Evolutionary conservation across 2,329 filamentous ascomycete species (phyloP).

Genomic region (Colletotrichum eremochloae): DNA sequence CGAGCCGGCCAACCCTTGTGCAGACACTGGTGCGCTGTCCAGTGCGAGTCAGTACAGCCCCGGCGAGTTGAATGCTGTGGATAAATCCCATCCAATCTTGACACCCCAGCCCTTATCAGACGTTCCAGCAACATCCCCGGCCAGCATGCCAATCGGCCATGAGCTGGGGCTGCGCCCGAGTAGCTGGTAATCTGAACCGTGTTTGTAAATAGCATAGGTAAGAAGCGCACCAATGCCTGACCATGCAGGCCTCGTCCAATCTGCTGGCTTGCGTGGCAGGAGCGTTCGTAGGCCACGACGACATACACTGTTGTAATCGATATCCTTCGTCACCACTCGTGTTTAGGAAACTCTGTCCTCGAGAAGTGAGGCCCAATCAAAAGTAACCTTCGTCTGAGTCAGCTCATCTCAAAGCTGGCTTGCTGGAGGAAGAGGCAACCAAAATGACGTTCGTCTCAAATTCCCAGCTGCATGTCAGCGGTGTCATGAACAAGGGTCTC

Average conservation of each 20-base stretch:
- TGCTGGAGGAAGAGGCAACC: not conserved
- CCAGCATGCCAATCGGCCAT: conserved; percentile 1
- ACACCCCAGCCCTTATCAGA: not conserved
- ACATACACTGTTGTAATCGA: not conserved
- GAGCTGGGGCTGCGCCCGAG: not conserved
- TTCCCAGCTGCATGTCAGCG: not conserved
- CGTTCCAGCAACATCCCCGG: not conserved
- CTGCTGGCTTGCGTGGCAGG: no score
- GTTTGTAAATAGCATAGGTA: no score
- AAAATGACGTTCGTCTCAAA: conserved; percentile 9
- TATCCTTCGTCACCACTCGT: not conserved
- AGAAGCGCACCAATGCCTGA: no score
- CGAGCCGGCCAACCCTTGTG: conserved; percentile 11
- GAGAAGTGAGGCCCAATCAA: not conserved
- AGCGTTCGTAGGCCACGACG: not conserved
- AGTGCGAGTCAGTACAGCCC: conserved; percentile 24
- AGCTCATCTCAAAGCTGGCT: not conserved
- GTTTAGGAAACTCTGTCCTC: not conserved
- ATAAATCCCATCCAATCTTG: not conserved
- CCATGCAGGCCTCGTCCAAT: not conserved
- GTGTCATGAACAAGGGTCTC: conserved; percentile 1
- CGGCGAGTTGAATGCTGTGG: not conserved
- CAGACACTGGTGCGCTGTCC: not conserved
- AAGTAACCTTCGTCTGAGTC: not conserved
- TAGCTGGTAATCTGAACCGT: not conserved